These are phyloP conservation scores for Fagus sylvatica DNA, from an alignment of 306 rosid species.

Conservation along the genomic window DNA sequence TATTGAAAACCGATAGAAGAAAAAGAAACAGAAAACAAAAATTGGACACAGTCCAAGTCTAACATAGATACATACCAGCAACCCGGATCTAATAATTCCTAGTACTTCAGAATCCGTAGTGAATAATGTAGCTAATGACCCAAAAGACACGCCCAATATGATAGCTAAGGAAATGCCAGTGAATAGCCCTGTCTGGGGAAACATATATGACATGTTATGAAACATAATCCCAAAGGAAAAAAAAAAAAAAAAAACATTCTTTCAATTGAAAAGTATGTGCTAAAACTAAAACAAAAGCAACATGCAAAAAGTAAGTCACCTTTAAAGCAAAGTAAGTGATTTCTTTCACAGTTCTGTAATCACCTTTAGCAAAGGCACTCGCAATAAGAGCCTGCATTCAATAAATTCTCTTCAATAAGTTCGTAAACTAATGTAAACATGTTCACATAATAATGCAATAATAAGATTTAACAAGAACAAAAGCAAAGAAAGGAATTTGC, in stretches of 20 bases:
- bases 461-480: constrained; percentile 2
- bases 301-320: constrained; percentile 40
- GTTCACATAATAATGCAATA: background rate
- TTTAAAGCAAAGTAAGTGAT: constrained; percentile 53
- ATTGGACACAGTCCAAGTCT: background rate
- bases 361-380: constrained; percentile 76
- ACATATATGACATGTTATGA: constrained; percentile 15
- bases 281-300: background rate
- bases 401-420: background rate
- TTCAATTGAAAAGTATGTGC: background rate
- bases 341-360: constrained; percentile 78
- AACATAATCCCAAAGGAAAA: background rate
- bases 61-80: constrained; percentile 58
- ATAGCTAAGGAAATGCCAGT: constrained; percentile 65
- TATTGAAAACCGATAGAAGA: background rate
- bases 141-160: constrained; percentile 75
- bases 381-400: constrained; percentile 78
- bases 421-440: background rate
- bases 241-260: background rate
- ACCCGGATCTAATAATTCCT: constrained; percentile 64
- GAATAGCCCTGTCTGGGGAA: constrained; percentile 71
- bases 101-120: constrained; percentile 81
- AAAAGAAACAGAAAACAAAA: constrained; percentile 1
- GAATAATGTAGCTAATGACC: constrained; percentile 73
- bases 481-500: background rate